Evolutionary conservation across 2,329 filamentous ascomycete genomes (phyloP), one percentile per base, ranked within the genome.

Genomic region (Alternaria brassicae): DNA sequence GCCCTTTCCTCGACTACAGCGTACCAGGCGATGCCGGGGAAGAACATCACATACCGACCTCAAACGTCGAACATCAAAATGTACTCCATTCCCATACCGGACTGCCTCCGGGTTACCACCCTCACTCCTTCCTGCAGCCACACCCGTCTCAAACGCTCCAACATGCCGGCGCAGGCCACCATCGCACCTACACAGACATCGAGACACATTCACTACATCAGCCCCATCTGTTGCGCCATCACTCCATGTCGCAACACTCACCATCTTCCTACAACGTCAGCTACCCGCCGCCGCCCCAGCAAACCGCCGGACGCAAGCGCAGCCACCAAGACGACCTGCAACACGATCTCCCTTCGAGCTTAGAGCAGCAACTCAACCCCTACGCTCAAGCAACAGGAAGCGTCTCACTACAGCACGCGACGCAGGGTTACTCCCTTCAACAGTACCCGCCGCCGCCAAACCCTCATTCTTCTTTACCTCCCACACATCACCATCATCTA

Each of bases 401-500:
- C 59, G 70, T 80, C 56, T 77, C 75, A 52, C 72, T 80, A 48
- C 77, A 78, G 49, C 73, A 80, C 48, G 75, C 77, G 30, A 69
- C 77, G 32, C 77, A 79, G 61, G 69, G 69, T 53, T 76, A 75
- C 58, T 68, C 72, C 50, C 64, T 78, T 32, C 72, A 78, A 23
- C 76, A 77, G 53, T 79, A 76, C 60, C 72, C 65, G 23, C 72
- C 67, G 55, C 54, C 69, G 41, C 52, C 67, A 63, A 60, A 67
- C 51, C 67, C 67, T 48, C 70, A 73, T 21, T 64, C 64, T 48
- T 54, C 66, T 52, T 65, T 70, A 56, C 72, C 69, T 61, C 74
- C 67, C 44, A 69, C 71, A 41, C 91, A 96, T 73, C 91, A 94
- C 71, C 93, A 97, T 71, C 91, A 93, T 70, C 89, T 89, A 40